These are phyloP conservation scores for Stellera chamaejasme DNA, from an alignment of 345 rosid species.

Conservation along the genomic window DNA sequence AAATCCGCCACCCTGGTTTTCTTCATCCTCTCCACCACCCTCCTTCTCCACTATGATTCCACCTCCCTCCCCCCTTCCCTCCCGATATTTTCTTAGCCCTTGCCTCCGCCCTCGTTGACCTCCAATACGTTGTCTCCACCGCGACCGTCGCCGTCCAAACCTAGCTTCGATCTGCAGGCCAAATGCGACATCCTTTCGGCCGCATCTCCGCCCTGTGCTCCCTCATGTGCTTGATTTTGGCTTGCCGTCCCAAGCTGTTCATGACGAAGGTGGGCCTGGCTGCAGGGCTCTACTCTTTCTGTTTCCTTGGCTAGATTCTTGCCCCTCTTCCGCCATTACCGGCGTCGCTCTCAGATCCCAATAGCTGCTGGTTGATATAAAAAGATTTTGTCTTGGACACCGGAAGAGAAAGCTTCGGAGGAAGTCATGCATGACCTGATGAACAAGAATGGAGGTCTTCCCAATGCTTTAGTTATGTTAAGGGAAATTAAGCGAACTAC, in stretches of 20 bases:
- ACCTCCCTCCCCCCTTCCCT: slow-evolving; percentile 66
- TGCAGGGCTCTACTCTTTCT: slow-evolving; percentile 34
- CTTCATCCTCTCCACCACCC: slow-evolving; percentile 58
- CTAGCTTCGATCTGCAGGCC: slow-evolving; percentile 78
- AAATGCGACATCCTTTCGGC: slow-evolving; percentile 66
- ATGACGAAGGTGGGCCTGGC: slow-evolving; percentile 66
- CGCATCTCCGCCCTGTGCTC: slow-evolving; percentile 56
- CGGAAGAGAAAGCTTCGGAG: too few relatives aligned
- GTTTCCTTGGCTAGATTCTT: too few relatives aligned
- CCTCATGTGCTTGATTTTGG: slow-evolving; percentile 55
- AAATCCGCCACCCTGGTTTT: slow-evolving; percentile 67
- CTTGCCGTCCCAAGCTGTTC: slow-evolving; percentile 56
- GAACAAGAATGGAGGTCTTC: too few relatives aligned
- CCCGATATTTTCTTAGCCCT: slow-evolving; percentile 76
- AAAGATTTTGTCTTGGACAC: too few relatives aligned
- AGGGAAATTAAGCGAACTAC: too few relatives aligned
- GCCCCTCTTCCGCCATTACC: too few relatives aligned
- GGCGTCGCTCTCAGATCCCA: too few relatives aligned
- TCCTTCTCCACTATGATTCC: slow-evolving; percentile 54
- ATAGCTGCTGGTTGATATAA: too few relatives aligned
- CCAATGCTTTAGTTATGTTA: too few relatives aligned
- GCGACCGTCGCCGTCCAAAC: slow-evolving; percentile 61
- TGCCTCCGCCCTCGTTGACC: slow-evolving; percentile 65
- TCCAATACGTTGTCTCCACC: slow-evolving; percentile 52
- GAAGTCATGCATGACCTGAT: too few relatives aligned